Evolutionary conservation across 2,329 filamentous ascomycete species (phyloP).

Genomic region (Trichothecium roseum): DNA sequence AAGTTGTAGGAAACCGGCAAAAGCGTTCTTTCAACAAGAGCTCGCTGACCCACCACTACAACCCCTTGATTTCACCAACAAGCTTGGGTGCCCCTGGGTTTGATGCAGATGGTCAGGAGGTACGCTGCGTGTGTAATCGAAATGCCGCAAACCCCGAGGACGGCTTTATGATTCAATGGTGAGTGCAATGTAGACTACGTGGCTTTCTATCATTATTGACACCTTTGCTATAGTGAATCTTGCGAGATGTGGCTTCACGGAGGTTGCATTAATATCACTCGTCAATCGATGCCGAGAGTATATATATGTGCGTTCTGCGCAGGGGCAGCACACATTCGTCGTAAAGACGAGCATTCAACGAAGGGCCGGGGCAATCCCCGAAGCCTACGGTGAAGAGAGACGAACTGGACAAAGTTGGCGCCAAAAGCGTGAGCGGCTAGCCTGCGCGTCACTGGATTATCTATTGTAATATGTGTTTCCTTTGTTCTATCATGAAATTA

Average conservation of each 20-base stretch:
- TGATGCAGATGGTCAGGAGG: slow-evolving; percentile 31
- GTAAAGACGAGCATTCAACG: not conserved
- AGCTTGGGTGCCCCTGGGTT: not conserved
- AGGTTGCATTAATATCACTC: slow-evolving; percentile 50
- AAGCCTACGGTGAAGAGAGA: no score
- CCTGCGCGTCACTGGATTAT: no score
- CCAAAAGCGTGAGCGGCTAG: no score
- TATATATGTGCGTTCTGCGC: slow-evolving; percentile 56
- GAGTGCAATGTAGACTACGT: slow-evolving; percentile 13
- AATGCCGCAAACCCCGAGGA: slow-evolving; percentile 33
- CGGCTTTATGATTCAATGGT: slow-evolving; percentile 56
- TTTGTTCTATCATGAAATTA: no score
- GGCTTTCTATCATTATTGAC: slow-evolving; percentile 3
- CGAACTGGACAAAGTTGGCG: no score
- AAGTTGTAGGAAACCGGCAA: slow-evolving; percentile 42
- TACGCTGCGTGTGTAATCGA: slow-evolving; percentile 48
- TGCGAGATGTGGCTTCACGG: slow-evolving; percentile 58
- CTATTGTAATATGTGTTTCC: no score
- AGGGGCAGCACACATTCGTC: not conserved
- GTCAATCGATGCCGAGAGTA: slow-evolving; percentile 44
- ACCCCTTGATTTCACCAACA: no score
- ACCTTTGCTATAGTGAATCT: slow-evolving; percentile 37
- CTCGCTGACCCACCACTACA: no score
- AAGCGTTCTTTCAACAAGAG: not conserved
- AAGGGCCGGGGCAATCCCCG: not conserved